phyloP scores from a whole-genome alignment of 495 filamentous ascomycete genomes.

The Paragyromitra xinjiangensis region DNA sequence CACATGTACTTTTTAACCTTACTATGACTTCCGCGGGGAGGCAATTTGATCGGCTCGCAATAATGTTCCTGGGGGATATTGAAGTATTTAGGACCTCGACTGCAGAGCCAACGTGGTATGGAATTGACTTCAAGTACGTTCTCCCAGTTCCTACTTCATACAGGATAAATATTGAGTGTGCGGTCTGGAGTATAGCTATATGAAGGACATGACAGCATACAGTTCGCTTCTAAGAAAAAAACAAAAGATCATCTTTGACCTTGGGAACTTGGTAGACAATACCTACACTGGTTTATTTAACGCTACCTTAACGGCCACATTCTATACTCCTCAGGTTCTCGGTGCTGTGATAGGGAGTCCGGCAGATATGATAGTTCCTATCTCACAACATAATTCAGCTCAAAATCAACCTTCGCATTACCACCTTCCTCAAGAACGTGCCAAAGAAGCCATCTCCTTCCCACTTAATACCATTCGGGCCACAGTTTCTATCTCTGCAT shows the following conservation, averaged over 20 bases:
- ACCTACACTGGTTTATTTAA: constrained; percentile 83
- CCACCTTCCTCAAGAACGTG: constrained; percentile 65
- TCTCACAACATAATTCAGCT: constrained; percentile 70
- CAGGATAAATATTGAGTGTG: constrained; percentile 23
- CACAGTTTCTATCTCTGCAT: constrained; percentile 77
- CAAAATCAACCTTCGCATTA: constrained; percentile 71
- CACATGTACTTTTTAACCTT: constrained; percentile 81
- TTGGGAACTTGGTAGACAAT: constrained; percentile 78
- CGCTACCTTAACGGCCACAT: constrained; percentile 80
- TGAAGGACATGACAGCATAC: constrained; percentile 85
- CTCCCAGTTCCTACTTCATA: too few species aligned
- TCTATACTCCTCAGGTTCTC: constrained; percentile 64
- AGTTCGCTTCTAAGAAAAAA: constrained; percentile 70
- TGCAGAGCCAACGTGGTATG: constrained; percentile 76
- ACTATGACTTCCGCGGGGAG: constrained; percentile 77
- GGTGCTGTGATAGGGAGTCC: constrained; percentile 57
- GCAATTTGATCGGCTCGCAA: constrained; percentile 81
- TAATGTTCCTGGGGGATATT: constrained; percentile 81
- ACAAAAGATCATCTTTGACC: constrained; percentile 84
- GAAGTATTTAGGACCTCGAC: constrained; percentile 90
- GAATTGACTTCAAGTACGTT: constrained; percentile 66
- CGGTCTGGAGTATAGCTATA: constrained; percentile 67
- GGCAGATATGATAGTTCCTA: constrained; percentile 76
- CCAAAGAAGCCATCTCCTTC: constrained; percentile 66
- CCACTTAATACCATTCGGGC: constrained; percentile 73